A percentile compares a stretch with the other conserved stretches of the same genome.
Conservation (phyloP, 305 asterid genomes). For the Plantago coronopus region DNA sequence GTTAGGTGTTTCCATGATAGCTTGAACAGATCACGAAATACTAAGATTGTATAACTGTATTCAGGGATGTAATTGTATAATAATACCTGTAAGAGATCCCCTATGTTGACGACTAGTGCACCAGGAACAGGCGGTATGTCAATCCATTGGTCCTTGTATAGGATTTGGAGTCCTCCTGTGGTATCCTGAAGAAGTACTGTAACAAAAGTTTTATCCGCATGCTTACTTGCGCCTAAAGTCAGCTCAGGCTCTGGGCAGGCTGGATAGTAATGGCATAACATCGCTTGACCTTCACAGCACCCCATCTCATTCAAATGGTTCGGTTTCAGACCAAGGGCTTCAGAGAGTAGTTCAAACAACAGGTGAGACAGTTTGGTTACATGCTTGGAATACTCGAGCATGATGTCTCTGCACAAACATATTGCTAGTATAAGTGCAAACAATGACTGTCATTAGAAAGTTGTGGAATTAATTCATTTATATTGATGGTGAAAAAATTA, state of each 20-base stretch:
- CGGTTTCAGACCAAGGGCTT: conserved; percentile 42
- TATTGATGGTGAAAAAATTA: background rate
- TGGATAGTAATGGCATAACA: conserved; percentile 50
- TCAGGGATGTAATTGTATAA: too few relatives aligned
- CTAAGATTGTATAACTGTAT: too few relatives aligned
- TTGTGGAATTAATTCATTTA: background rate
- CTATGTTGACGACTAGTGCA: conserved; percentile 47
- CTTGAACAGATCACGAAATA: too few relatives aligned
- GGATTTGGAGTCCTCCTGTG: conserved; percentile 56
- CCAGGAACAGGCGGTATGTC: conserved; percentile 50
- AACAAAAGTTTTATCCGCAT: conserved; percentile 41
- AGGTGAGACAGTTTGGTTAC: background rate
- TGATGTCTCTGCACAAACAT: conserved; percentile 9
- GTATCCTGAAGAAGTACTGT: conserved; percentile 49
- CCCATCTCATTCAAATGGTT: conserved; percentile 35
- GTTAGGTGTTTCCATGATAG: too few relatives aligned
- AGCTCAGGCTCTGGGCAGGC: conserved; percentile 59
- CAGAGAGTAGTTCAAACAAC: conserved; percentile 32
- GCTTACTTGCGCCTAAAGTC: conserved; percentile 44
- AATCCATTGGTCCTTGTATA: conserved; percentile 40
- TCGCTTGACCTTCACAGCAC: conserved; percentile 36
- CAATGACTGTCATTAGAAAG: background rate
- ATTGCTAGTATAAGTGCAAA: background rate
- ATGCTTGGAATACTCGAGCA: background rate
- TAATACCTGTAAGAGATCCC: conserved; percentile 63